Evolutionary conservation across 225 moss, liverwort and hornwort genomes (phyloP).

Genomic region (Bryoerythrophyllum caledonicum): DNA sequence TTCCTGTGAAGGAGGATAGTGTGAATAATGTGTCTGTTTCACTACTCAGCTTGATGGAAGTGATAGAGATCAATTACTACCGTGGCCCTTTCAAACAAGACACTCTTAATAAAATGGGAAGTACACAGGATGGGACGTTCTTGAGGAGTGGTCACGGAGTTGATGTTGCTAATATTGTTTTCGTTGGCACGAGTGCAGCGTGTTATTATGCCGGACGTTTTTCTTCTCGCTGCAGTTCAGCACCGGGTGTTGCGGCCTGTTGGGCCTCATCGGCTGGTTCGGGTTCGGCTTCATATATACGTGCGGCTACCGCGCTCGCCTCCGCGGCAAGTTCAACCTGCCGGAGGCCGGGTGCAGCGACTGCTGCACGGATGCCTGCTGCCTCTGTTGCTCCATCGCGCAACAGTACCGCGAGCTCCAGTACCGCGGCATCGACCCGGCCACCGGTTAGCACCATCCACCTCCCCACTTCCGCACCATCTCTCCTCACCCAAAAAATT

Average conservation of each 20-base stretch:
- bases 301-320: slow-evolving; percentile 46
- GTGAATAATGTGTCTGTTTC: too few species aligned
- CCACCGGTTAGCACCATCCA: slow-evolving; percentile 30
- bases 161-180: background rate
- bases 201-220: slow-evolving; percentile 20
- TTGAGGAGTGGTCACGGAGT: background rate
- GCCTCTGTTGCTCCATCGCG: slow-evolving; percentile 31
- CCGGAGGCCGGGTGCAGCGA: slow-evolving; percentile 45
- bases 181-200: slow-evolving; percentile 30
- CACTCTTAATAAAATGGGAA: too few species aligned
- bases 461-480: background rate
- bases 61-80: too few species aligned
- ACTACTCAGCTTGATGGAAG: too few species aligned
- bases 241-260: slow-evolving; percentile 5
- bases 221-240: slow-evolving; percentile 20
- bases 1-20: too few species aligned
- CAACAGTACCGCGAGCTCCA: slow-evolving; percentile 62
- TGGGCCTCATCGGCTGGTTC: too few species aligned
- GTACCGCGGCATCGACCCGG: slow-evolving; percentile 46
- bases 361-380: slow-evolving; percentile 48
- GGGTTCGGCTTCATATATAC: slow-evolving; percentile 48
- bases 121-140: too few species aligned
- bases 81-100: too few species aligned
- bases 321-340: slow-evolving; percentile 57
- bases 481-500: background rate